phyloP scores from a whole-genome alignment of 768 basidiomycete genomes.

The Pluteus cervinus region DNA sequence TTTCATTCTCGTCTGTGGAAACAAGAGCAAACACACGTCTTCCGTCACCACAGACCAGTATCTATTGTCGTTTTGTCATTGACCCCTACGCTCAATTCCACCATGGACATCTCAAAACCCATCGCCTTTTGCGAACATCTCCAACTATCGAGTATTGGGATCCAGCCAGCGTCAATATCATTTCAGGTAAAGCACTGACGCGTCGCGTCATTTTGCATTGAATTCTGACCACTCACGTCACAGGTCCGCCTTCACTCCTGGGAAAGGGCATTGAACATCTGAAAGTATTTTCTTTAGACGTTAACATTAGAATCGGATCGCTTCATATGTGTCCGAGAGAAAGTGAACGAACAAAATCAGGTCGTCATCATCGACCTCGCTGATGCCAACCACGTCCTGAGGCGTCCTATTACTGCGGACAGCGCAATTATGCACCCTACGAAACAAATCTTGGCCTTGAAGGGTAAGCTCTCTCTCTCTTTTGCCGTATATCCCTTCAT shows the following conservation, averaged over 20 bases:
- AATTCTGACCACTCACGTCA: no score
- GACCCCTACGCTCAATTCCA: slow-evolving; percentile 10
- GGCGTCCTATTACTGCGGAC: slow-evolving; percentile 96
- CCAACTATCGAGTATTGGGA: slow-evolving; percentile 91
- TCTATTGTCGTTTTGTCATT: slow-evolving; percentile 1
- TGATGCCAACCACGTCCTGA: slow-evolving; percentile 95
- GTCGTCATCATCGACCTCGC: slow-evolving; percentile 98
- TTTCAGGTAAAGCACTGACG: slow-evolving; percentile 72
- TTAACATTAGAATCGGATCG: slow-evolving; percentile 96
- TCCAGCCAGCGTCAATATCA: slow-evolving; percentile 95
- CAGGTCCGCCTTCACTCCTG: slow-evolving; percentile 24
- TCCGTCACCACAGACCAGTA: neutral
- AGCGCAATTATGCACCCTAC: slow-evolving; percentile 97
- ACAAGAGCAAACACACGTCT: slow-evolving; percentile 5
- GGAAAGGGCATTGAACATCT: slow-evolving; percentile 2
- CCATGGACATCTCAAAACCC: slow-evolving; percentile 60
- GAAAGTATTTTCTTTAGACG: slow-evolving; percentile 40
- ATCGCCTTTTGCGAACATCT: slow-evolving; percentile 88
- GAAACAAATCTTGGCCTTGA: slow-evolving; percentile 94
- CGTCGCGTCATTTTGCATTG: slow-evolving; percentile 12
- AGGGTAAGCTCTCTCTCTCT: slow-evolving; percentile 51
- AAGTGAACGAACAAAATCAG: slow-evolving; percentile 91
- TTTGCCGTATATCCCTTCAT: slow-evolving; percentile 5
- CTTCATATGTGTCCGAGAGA: slow-evolving; percentile 97
- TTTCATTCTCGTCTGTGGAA: no score